Evolutionary conservation across 148 eudicot genomes (phyloP).

Genomic region (Bassia scoparia): DNA sequence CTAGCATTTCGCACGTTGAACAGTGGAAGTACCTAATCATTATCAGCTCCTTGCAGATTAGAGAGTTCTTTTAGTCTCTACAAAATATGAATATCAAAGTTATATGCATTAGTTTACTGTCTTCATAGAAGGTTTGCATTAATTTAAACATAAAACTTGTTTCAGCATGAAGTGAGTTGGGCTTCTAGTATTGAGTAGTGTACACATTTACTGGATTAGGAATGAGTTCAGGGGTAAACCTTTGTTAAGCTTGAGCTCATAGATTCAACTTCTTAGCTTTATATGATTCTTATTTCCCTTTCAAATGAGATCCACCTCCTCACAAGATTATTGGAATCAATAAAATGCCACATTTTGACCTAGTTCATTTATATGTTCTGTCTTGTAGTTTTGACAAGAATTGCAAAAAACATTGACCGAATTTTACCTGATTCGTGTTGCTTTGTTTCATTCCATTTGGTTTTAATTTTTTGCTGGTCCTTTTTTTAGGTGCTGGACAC

Average conservation of each 20-base stretch:
- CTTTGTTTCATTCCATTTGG: neutral
- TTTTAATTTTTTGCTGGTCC: neutral
- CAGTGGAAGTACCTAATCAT: too few relatives aligned
- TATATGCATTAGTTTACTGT: too few relatives aligned
- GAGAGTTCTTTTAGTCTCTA: too few relatives aligned
- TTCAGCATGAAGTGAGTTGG: too few relatives aligned
- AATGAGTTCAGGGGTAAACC: too few relatives aligned
- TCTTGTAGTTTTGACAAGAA: neutral
- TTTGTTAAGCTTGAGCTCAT: neutral
- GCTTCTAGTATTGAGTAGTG: too few relatives aligned
- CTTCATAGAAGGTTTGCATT: too few relatives aligned
- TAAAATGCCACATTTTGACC: neutral
- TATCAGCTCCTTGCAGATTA: too few relatives aligned
- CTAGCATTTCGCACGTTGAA: too few relatives aligned
- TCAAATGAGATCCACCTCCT: neutral
- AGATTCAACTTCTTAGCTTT: neutral
- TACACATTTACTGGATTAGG: too few relatives aligned
- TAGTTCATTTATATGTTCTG: neutral
- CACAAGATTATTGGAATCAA: neutral
- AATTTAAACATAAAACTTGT: too few relatives aligned
- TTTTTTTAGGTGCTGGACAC: constrained; percentile 72
- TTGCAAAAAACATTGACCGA: neutral
- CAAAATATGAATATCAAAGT: too few relatives aligned
- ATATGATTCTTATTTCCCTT: neutral
- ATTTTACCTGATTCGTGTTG: neutral